These are phyloP conservation scores for Physcomitrellopsis africana DNA, from an alignment of 225 moss, liverwort and hornwort genomes.

Conservation along the genomic window DNA sequence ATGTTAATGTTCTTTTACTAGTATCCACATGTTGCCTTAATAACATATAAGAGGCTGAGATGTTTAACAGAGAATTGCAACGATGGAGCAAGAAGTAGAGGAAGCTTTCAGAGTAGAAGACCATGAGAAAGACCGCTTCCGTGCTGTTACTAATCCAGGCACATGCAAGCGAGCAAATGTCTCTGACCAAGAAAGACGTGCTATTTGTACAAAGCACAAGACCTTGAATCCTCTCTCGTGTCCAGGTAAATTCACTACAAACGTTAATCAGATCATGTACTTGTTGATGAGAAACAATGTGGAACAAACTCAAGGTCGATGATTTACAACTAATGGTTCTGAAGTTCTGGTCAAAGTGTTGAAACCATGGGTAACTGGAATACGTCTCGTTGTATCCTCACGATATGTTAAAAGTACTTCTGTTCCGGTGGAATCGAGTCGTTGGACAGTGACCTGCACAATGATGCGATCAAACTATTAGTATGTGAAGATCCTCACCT, in stretches of 20 bases:
- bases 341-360: slow-evolving; percentile 9
- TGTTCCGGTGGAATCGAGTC: slow-evolving; percentile 18
- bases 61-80: not conserved
- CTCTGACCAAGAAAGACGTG: no score
- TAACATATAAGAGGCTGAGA: slow-evolving; percentile 27
- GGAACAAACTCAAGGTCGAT: slow-evolving; percentile 14
- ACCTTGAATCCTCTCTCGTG: no score
- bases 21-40: slow-evolving; percentile 1
- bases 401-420: slow-evolving; percentile 12
- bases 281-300: not conserved
- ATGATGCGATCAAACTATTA: slow-evolving; percentile 11
- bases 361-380: slow-evolving; percentile 15
- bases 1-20: not conserved
- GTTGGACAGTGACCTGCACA: slow-evolving; percentile 16
- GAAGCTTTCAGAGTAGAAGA: no score
- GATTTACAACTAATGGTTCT: slow-evolving; percentile 2
- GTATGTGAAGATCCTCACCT: slow-evolving; percentile 16
- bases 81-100: no score
- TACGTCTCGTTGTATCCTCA: not conserved
- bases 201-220: no score
- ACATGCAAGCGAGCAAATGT: no score
- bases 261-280: no score
- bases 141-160: no score
- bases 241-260: no score
- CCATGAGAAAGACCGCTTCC: no score